Evolutionary conservation across 106 monocot genomes (phyloP).

Genomic region (Phalaenopsis equestris): DNA sequence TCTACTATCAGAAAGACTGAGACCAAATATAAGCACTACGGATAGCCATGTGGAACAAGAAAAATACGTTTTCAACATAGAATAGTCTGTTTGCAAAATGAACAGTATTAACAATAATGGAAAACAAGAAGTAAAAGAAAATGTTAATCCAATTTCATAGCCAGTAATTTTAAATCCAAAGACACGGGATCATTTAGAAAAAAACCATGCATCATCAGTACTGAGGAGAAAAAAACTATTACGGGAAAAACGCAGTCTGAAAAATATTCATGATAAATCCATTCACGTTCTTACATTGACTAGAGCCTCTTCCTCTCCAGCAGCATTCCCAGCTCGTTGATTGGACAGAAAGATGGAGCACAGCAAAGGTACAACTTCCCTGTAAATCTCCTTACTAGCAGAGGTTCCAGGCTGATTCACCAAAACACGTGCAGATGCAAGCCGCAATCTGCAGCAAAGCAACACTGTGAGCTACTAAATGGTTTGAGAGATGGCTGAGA

Average conservation of each 20-base stretch:
- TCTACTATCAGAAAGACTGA: too few species aligned
- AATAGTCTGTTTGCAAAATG: neutral
- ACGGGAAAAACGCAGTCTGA: neutral
- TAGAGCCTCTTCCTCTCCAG: conserved; percentile 26
- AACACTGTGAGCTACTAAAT: neutral
- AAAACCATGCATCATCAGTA: neutral
- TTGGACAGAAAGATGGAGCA: conserved; percentile 70
- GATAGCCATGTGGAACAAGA: too few species aligned
- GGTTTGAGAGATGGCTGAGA: neutral
- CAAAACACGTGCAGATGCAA: conserved; percentile 49
- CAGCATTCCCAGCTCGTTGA: conserved; percentile 42
- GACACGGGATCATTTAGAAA: neutral
- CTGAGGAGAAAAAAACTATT: neutral
- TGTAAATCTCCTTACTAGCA: conserved; percentile 19
- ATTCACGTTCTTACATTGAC: conserved; percentile 33
- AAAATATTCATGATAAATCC: neutral
- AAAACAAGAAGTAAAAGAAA: neutral
- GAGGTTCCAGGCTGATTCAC: conserved; percentile 21
- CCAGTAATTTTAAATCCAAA: neutral
- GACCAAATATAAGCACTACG: neutral
- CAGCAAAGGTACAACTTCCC: conserved; percentile 55
- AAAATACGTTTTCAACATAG: neutral
- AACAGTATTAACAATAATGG: neutral
- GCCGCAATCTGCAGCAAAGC: conserved; percentile 39
- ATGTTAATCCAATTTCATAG: neutral